Conservation (phyloP, 768 basidiomycete genomes). For the Candolleomyces eurysporus region DNA sequence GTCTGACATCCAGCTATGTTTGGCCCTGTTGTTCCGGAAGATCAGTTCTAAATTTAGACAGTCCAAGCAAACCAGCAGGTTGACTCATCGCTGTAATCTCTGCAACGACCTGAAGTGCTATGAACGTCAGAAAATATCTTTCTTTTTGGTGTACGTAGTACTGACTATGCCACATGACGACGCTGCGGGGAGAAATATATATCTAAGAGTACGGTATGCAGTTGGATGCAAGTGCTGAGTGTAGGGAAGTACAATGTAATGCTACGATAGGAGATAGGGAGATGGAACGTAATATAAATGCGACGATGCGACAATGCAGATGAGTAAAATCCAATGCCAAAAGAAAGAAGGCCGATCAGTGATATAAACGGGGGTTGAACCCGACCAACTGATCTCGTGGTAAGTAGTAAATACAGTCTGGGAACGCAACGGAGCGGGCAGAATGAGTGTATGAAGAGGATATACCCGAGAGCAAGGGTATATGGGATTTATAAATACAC, state of each 20-base stretch:
- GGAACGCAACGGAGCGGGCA: slow-evolving; percentile 15
- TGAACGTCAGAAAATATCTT: too few relatives aligned
- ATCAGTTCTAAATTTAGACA: too few relatives aligned
- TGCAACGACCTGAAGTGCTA: too few relatives aligned
- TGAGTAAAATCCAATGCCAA: slow-evolving; percentile 16
- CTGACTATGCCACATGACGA: slow-evolving; percentile 10
- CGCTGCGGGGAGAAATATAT: slow-evolving; percentile 4
- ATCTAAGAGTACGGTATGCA: slow-evolving; percentile 38
- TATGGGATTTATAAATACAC: slow-evolving; percentile 7
- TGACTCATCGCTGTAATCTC: too few relatives aligned
- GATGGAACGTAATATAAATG: slow-evolving; percentile 3
- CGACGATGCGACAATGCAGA: slow-evolving; percentile 12
- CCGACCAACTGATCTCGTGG: slow-evolving; percentile 39
- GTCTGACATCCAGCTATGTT: too few relatives aligned
- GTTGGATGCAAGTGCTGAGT: slow-evolving; percentile 51
- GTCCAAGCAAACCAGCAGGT: too few relatives aligned
- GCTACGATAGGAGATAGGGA: slow-evolving; percentile 13
- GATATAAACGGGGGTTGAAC: slow-evolving; percentile 83
- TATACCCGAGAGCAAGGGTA: slow-evolving; percentile 12
- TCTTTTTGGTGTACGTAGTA: not conserved
- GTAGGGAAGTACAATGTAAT: slow-evolving; percentile 21
- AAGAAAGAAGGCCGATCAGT: slow-evolving; percentile 24
- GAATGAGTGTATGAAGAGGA: slow-evolving; percentile 10
- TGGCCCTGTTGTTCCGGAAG: too few relatives aligned
- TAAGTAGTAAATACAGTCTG: not conserved